Base-by-base conservation (phyloP, 208 protist species). In the Trypanosoma grayi region DNA sequence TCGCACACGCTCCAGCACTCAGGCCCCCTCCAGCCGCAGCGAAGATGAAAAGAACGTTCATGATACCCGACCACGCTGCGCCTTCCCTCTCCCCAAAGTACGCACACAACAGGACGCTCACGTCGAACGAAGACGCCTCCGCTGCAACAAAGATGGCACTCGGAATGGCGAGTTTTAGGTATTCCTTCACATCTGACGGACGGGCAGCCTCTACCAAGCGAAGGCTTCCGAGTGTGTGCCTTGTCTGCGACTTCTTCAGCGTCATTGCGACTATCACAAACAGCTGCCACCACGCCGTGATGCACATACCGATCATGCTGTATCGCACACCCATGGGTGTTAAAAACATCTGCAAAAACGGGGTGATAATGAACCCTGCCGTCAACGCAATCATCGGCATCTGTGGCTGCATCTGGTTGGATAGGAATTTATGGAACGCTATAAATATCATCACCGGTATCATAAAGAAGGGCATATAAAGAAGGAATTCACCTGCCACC, bases 111-210 rank as follows among this genome's bases (percentile, higher is more conserved):
- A 93, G 70, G 37, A 90, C 75, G 28, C 81, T 91, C 16, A 91
- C 33, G 57, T 93, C 87, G 66, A 93, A 93, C 11, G 87, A 86
- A 6, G 87, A 90, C 13, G 83, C 87, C 60, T 93, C 83, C 4
- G 87, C 87, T n/a, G 81, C 83, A 50, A 93, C 87, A 53, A 93
- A 93, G 56, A 90, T 78, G 27, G 83, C 81, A 70, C 83, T 91
- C 18, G 83, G 87, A 54, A 90, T 79, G 24, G 87, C 78, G 8
- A 93, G 77, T 68, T 73, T 74, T 63, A 93, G 79, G 63, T 93
- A 91, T 56, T 67, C 71, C 70, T 84, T 85, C 39, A 93, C 79
- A 46, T 93, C 81, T 11, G 31, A 37, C 72, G 70, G 83, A 24
- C 81, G 66, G 14, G 91, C 60, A 10, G 83, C 83, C n/a, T 91